Evolutionary conservation across 2,329 filamentous ascomycete species (phyloP).

Genomic region (Monosporascus sp.): DNA sequence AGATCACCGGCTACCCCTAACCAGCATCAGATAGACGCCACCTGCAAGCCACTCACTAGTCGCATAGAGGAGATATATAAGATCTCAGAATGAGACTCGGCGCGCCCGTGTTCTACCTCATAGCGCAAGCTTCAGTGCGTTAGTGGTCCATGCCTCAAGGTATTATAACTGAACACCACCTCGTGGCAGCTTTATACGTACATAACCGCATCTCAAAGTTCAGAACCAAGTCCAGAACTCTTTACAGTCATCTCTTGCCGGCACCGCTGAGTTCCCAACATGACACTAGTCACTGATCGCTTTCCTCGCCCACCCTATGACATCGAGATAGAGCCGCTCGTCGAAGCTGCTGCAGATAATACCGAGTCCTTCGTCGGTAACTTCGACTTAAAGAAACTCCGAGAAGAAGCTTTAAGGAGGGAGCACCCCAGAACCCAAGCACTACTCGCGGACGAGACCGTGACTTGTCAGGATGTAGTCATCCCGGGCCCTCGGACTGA

Average conservation of each 20-base stretch:
- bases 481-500: constrained; percentile 20
- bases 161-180: too few species aligned
- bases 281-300: constrained; percentile 21
- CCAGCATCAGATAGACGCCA: too few species aligned
- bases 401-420: constrained; percentile 19
- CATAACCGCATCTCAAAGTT: constrained; percentile 1
- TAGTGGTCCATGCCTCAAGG: too few species aligned
- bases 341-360: constrained; percentile 2
- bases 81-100: too few species aligned
- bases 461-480: constrained; percentile 17
- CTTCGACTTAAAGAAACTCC: constrained; percentile 23
- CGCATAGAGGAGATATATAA: too few species aligned
- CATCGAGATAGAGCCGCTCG: constrained; percentile 20
- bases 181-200: too few species aligned
- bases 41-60: too few species aligned
- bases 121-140: too few species aligned
- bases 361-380: constrained; percentile 10
- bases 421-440: constrained; percentile 20
- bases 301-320: constrained; percentile 25
- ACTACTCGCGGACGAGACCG: constrained; percentile 22
- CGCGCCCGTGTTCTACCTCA: too few species aligned
- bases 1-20: too few species aligned
- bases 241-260: constrained; percentile 4
- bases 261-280: constrained; percentile 13
- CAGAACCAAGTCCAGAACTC: constrained; percentile 6